A percentile compares a stretch with the other conserved stretches of the same genome.
These are phyloP conservation scores for Cornus suecica DNA, from an alignment of 148 eudicot species.

Conservation along the genomic window DNA sequence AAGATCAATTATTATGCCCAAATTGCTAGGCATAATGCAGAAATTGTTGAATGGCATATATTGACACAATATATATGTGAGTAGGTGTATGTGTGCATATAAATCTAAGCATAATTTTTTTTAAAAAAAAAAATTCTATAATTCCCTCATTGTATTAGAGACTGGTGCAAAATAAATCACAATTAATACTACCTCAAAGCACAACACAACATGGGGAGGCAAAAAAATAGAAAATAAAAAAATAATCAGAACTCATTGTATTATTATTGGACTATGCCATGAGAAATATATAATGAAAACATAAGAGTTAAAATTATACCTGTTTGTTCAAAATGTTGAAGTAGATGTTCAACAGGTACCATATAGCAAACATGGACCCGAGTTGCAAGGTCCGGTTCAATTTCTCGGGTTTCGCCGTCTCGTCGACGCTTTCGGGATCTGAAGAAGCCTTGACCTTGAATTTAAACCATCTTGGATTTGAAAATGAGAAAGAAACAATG, in stretches of 20 bases:
- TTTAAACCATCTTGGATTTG: neutral
- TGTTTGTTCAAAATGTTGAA: constrained; percentile 88
- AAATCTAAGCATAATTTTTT: no score
- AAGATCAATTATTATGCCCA: neutral
- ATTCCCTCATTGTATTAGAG: no score
- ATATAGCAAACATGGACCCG: constrained; percentile 64
- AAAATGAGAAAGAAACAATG: neutral
- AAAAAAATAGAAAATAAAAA: no score
- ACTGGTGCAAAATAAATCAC: no score
- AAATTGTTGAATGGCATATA: no score
- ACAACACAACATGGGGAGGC: no score
- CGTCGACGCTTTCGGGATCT: constrained; percentile 23
- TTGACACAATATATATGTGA: neutral
- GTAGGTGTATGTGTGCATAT: no score
- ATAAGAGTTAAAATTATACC: constrained; percentile 30
- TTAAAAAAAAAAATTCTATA: no score
- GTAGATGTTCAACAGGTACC: constrained; percentile 81
- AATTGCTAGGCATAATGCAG: neutral
- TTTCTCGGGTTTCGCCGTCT: constrained; percentile 1
- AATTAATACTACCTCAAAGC: no score
- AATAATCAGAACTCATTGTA: no score
- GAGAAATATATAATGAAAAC: neutral
- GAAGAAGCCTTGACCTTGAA: constrained; percentile 28
- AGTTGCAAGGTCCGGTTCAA: constrained; percentile 40
- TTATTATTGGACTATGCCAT: neutral